These are phyloP conservation scores for Castanospermum australe DNA, from an alignment of 306 rosid species.

Conservation along the genomic window DNA sequence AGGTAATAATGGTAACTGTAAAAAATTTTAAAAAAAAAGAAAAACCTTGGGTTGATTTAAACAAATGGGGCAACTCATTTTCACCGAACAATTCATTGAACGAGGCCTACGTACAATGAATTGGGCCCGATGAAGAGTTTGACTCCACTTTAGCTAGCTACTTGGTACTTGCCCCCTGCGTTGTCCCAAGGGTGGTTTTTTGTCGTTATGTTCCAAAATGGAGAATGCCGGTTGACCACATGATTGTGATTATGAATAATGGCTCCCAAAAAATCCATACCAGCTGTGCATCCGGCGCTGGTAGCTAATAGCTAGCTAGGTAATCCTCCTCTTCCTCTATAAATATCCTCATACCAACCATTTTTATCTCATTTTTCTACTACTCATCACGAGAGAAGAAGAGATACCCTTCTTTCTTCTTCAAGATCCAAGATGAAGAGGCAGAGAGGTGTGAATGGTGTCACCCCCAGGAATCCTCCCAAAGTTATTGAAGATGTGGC, in stretches of 20 bases:
- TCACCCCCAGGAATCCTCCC: not conserved
- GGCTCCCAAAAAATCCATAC: not conserved
- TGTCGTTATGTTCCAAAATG: conserved; percentile 11
- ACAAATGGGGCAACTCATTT: not conserved
- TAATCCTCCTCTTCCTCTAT: not conserved
- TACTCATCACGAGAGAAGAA: not conserved
- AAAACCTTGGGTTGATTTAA: not conserved
- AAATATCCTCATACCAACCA: not conserved
- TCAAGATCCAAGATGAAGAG: conserved; percentile 44
- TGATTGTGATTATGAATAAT: not conserved
- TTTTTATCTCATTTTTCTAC: not conserved
- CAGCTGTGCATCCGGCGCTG: not conserved
- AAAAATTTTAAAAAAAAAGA: not conserved
- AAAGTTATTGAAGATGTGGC: conserved; percentile 35
- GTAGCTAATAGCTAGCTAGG: too few species aligned
- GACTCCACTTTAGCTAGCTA: not conserved
- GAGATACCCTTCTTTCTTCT: not conserved
- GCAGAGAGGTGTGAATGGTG: conserved; percentile 41
- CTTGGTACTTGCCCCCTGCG: conserved; percentile 26
- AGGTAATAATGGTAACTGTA: not conserved
- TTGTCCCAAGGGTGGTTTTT: conserved; percentile 16
- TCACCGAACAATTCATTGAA: conserved; percentile 29
- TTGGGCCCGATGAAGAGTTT: conserved; percentile 20
- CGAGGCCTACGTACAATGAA: not conserved
- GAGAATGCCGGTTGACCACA: not conserved